Evolutionary conservation across 202 grass and related monocot species (phyloP).

Genomic region (Schoenoplectus tabernaemontani): DNA sequence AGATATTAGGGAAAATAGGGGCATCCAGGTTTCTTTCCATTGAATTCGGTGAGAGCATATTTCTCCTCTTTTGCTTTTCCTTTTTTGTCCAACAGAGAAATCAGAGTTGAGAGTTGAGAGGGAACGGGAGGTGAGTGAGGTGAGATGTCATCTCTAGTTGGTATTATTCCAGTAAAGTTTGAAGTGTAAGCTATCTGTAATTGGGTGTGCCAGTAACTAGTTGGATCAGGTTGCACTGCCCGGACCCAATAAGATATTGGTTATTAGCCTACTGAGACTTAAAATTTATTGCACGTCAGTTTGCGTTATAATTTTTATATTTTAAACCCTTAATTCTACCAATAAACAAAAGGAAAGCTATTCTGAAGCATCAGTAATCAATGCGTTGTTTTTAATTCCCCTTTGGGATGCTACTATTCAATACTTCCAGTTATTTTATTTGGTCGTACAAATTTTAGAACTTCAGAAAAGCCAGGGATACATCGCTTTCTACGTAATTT

Average conservation of each 20-base stretch:
- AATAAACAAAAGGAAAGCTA: neutral
- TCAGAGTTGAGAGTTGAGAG: constrained; percentile 13
- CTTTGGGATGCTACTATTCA: neutral
- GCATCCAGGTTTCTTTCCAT: constrained; percentile 20
- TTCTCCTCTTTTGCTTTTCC: constrained; percentile 25
- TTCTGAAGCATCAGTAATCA: neutral
- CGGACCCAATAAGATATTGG: neutral
- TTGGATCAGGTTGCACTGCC: neutral
- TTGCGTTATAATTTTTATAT: neutral
- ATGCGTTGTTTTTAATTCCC: neutral
- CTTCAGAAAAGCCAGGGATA: neutral
- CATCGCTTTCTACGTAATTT: neutral
- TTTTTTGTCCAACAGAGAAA: constrained; percentile 5
- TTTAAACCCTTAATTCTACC: neutral
- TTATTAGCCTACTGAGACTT: neutral
- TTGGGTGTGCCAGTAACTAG: constrained; percentile 18
- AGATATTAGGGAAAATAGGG: constrained; percentile 1
- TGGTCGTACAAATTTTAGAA: neutral
- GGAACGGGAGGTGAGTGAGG: constrained; percentile 22
- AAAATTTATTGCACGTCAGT: neutral
- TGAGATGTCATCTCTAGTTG: constrained; percentile 38
- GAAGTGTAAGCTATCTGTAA: constrained; percentile 16
- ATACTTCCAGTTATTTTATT: neutral
- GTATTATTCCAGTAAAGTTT: constrained; percentile 30
- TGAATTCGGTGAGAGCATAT: constrained; percentile 31